A percentile compares a stretch with the other conserved stretches of the same genome.
These are phyloP conservation scores for Vitis cinerea DNA, from an alignment of 164 flowering plant species.

Conservation along the genomic window DNA sequence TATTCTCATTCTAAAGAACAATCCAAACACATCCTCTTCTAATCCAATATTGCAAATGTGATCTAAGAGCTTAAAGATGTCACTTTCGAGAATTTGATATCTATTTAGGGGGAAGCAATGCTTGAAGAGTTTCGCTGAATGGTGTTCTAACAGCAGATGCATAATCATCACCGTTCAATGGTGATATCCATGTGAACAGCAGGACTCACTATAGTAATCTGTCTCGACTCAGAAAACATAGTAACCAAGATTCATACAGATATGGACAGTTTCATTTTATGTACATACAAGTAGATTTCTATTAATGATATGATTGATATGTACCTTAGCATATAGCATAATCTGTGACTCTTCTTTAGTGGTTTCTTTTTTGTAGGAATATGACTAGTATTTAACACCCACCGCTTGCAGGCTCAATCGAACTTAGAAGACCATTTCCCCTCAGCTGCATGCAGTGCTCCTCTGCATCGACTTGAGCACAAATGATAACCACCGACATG, in stretches of 20 bases:
- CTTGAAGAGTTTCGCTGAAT: too few species aligned
- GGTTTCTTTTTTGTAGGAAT: not conserved
- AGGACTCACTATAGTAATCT: too few species aligned
- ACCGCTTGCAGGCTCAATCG: conserved; percentile 86
- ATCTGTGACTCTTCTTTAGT: not conserved
- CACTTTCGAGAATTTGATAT: too few species aligned
- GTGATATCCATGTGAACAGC: too few species aligned
- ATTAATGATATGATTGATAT: not conserved
- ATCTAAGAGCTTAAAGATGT: too few species aligned
- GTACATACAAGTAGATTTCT: not conserved
- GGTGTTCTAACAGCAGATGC: too few species aligned
- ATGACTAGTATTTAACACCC: conserved; percentile 47
- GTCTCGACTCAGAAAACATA: not conserved
- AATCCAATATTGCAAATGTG: too few species aligned
- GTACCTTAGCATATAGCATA: not conserved
- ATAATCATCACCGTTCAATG: too few species aligned
- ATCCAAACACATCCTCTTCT: too few species aligned
- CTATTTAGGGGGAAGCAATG: too few species aligned
- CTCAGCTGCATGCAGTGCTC: conserved; percentile 90
- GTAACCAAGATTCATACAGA: not conserved
- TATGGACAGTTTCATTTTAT: not conserved
- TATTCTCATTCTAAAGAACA: too few species aligned
- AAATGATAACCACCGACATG: conserved; percentile 80
- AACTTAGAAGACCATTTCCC: conserved; percentile 88
- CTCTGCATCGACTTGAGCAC: conserved; percentile 92